phyloP scores from a whole-genome alignment of 768 basidiomycete species.

The Boletales sp. region DNA sequence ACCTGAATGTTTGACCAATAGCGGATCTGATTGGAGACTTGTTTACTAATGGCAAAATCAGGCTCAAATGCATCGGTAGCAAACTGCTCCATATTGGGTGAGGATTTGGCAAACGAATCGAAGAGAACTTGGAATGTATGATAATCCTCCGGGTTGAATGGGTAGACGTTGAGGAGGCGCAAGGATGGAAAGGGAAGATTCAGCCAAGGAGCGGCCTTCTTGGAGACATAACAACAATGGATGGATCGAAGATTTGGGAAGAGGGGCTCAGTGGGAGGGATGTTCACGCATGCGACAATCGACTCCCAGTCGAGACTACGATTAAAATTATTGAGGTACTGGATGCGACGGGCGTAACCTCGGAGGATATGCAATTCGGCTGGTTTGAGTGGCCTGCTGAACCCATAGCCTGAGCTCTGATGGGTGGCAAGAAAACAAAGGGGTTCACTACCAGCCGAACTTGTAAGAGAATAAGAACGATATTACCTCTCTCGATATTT shows the following conservation, averaged over 20 bases:
- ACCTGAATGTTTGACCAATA: constrained; percentile 4
- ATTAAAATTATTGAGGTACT: not conserved
- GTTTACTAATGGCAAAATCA: no score
- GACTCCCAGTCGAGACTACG: not conserved
- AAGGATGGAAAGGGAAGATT: not conserved
- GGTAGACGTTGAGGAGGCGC: not conserved
- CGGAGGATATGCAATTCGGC: constrained; percentile 6
- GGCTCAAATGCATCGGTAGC: not conserved
- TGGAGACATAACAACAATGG: no score
- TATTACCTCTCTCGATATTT: not conserved
- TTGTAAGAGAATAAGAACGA: not conserved
- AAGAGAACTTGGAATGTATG: not conserved
- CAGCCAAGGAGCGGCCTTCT: not conserved
- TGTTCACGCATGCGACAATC: not conserved
- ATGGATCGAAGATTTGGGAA: constrained; percentile 3
- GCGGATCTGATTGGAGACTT: not conserved
- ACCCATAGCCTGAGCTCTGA: not conserved
- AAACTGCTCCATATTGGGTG: not conserved
- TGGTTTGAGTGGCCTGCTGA: not conserved
- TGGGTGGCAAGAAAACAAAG: not conserved
- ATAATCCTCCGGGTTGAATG: no score
- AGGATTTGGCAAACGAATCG: not conserved
- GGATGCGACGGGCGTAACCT: constrained; percentile 2
- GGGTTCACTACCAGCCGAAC: not conserved
- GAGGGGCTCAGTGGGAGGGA: not conserved